A percentile compares a stretch with the other conserved stretches of the same genome.
Evolutionary conservation across 1,139 yeast species (phyloP).

Genomic region (Blastobotrys elegans): DNA sequence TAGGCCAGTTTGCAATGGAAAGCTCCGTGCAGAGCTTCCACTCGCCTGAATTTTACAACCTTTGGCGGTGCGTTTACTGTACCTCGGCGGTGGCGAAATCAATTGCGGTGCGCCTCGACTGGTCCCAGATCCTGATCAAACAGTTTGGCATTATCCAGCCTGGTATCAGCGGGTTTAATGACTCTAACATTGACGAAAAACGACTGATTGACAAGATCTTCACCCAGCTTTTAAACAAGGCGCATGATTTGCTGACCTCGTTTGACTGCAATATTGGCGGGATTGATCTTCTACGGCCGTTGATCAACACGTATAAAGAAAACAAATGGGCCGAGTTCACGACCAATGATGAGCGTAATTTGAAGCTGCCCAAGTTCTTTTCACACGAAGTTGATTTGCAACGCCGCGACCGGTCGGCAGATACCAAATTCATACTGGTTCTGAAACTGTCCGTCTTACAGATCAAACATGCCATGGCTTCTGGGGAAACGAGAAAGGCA

Average conservation of each 20-base stretch:
- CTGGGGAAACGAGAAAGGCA: neutral
- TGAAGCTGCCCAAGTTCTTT: constrained; percentile 1
- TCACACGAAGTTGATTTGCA: neutral
- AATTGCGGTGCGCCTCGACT: neutral
- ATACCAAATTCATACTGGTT: neutral
- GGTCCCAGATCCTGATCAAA: neutral
- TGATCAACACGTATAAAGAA: neutral
- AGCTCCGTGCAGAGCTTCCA: neutral
- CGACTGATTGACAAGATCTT: neutral
- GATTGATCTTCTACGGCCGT: neutral
- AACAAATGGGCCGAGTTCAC: constrained; percentile 1
- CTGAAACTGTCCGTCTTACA: neutral
- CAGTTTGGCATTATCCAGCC: neutral
- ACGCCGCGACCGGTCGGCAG: neutral
- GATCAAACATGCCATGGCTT: neutral
- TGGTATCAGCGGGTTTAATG: neutral
- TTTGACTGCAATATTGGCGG: neutral
- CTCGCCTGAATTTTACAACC: neutral
- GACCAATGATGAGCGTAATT: neutral
- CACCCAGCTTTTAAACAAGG: neutral
- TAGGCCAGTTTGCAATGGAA: neutral
- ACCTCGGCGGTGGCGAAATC: neutral
- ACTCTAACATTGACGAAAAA: neutral
- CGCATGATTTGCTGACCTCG: neutral
- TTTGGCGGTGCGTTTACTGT: constrained; percentile 1